Conservation (phyloP, 164 flowering plant species). For the Stephania japonica region DNA sequence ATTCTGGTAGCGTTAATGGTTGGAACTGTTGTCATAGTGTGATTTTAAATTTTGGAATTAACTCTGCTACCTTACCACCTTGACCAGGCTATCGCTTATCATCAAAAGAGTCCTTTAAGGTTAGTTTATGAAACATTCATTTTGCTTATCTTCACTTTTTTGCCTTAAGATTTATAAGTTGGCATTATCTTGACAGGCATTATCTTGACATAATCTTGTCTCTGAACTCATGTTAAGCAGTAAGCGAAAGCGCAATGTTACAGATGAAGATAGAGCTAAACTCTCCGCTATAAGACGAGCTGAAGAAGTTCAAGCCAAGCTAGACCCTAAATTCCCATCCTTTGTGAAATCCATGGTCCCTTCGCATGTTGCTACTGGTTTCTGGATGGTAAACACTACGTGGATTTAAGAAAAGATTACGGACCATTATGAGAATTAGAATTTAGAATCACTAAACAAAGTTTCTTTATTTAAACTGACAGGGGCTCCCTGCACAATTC, state of each 20-base stretch:
- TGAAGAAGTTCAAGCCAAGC: constrained; percentile 26
- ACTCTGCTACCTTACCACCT: background rate
- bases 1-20: background rate
- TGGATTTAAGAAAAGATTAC: background rate
- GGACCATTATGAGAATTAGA: background rate
- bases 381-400: constrained; percentile 38
- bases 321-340: constrained; percentile 29
- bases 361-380: constrained; percentile 36
- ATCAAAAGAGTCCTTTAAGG: constrained; percentile 7
- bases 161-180: background rate
- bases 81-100: constrained; percentile 13
- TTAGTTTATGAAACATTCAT: constrained; percentile 1
- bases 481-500: constrained; percentile 26
- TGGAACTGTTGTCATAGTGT: background rate
- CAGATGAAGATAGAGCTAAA: background rate
- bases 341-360: constrained; percentile 30
- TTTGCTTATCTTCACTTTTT: background rate
- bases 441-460: background rate
- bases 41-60: background rate
- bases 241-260: background rate
- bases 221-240: constrained; percentile 2
- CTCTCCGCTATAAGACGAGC: constrained; percentile 26
- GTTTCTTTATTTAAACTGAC: constrained; percentile 1
- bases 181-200: constrained; percentile 4
- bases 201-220: background rate